Conservation (phyloP, 2,329 filamentous ascomycete genomes). For the Setomelanomma holmii region DNA sequence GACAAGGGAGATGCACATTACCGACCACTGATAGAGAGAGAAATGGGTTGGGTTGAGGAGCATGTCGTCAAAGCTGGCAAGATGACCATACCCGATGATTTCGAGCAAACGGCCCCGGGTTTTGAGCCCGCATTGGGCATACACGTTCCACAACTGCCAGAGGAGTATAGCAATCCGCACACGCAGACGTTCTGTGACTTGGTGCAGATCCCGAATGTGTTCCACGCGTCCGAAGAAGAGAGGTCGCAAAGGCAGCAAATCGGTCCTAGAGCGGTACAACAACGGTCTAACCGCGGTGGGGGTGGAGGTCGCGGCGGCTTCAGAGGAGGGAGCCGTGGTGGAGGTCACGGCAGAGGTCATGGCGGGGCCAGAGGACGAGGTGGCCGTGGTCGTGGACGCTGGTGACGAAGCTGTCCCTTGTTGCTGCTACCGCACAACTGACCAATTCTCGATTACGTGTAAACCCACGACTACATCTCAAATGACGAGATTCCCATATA, state of each 20-base stretch:
- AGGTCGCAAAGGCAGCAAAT: slow-evolving; percentile 43
- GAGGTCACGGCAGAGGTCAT: slow-evolving; percentile 33
- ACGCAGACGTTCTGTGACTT: slow-evolving; percentile 82
- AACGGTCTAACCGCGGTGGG: slow-evolving; percentile 34
- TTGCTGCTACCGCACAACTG: not conserved
- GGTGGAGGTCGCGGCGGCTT: slow-evolving; percentile 29
- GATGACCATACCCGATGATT: slow-evolving; percentile 78
- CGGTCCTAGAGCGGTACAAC: slow-evolving; percentile 38
- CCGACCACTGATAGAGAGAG: slow-evolving; percentile 68
- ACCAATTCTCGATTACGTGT: not conserved
- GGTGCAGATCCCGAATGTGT: slow-evolving; percentile 78
- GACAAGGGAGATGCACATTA: slow-evolving; percentile 76
- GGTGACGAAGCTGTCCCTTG: slow-evolving; percentile 20
- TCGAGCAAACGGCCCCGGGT: slow-evolving; percentile 75
- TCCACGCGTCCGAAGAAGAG: slow-evolving; percentile 76
- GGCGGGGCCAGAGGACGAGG: slow-evolving; percentile 32
- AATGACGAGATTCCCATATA: slow-evolving; percentile 15
- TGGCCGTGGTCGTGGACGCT: slow-evolving; percentile 34
- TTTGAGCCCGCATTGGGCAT: slow-evolving; percentile 67
- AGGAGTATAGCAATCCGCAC: slow-evolving; percentile 87
- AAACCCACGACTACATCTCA: slow-evolving; percentile 7
- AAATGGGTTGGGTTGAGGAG: slow-evolving; percentile 81
- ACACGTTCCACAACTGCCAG: slow-evolving; percentile 67
- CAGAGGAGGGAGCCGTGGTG: slow-evolving; percentile 35
- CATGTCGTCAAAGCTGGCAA: slow-evolving; percentile 70